These are phyloP conservation scores for Patellaria atrata DNA, from an alignment of 495 filamentous ascomycete genomes.

Conservation along the genomic window DNA sequence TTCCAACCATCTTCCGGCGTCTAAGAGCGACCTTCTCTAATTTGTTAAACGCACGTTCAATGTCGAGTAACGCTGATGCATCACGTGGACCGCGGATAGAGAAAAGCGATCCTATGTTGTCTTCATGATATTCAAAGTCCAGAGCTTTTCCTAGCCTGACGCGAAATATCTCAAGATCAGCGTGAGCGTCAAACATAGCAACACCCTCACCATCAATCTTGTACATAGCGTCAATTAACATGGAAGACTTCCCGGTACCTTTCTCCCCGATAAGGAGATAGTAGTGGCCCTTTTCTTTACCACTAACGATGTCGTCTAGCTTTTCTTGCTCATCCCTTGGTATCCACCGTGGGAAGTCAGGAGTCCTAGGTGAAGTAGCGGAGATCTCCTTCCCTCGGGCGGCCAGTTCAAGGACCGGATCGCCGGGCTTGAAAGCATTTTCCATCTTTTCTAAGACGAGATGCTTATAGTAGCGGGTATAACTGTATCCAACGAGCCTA, in stretches of 20 bases:
- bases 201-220: slow-evolving; percentile 74
- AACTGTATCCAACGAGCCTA: slow-evolving; percentile 65
- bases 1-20: slow-evolving; percentile 37
- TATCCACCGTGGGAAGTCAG: slow-evolving; percentile 52
- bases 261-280: slow-evolving; percentile 92
- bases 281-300: slow-evolving; percentile 60
- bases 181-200: slow-evolving; percentile 91
- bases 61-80: slow-evolving; percentile 77
- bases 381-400: slow-evolving; percentile 31
- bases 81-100: slow-evolving; percentile 87
- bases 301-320: slow-evolving; percentile 66
- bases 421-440: slow-evolving; percentile 82
- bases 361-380: slow-evolving; percentile 4
- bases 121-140: slow-evolving; percentile 83
- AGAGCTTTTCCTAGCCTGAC: slow-evolving; percentile 81
- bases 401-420: slow-evolving; percentile 80
- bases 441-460: slow-evolving; percentile 79
- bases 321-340: slow-evolving; percentile 60
- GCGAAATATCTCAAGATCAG: slow-evolving; percentile 88
- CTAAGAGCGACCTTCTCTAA: slow-evolving; percentile 82
- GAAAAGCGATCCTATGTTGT: slow-evolving; percentile 92
- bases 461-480: slow-evolving; percentile 80
- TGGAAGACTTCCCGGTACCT: slow-evolving; percentile 88
- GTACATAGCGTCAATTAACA: slow-evolving; percentile 88
- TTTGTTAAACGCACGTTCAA: slow-evolving; percentile 94